These are phyloP conservation scores for Epicoccum nigrum DNA, from an alignment of 2,329 filamentous ascomycete genomes.

Conservation along the genomic window DNA sequence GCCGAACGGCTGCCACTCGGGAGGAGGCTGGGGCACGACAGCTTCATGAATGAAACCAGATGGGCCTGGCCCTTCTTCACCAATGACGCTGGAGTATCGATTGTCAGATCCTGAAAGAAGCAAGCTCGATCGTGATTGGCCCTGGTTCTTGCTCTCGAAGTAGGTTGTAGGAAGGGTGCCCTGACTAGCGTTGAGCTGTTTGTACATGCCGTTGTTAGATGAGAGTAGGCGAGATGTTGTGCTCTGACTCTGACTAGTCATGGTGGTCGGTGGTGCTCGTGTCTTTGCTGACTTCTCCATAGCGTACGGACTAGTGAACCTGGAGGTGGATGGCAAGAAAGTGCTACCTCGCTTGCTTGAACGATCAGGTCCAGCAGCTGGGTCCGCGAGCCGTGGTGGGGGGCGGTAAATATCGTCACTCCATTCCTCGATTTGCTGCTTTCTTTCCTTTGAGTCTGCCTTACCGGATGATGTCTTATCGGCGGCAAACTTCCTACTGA, in stretches of 20 bases:
- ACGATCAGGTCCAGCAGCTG: constrained; percentile 69
- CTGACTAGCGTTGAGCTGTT: constrained; percentile 62
- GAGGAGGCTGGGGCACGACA: constrained; percentile 93
- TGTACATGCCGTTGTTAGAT: constrained; percentile 72
- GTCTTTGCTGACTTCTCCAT: constrained; percentile 66
- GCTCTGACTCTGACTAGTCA: constrained; percentile 90
- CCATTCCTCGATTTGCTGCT: constrained; percentile 97
- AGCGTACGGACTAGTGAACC: constrained; percentile 90
- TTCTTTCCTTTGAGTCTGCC: constrained; percentile 80
- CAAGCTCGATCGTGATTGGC: constrained; percentile 51
- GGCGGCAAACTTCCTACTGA: constrained; percentile 84
- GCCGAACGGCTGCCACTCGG: constrained; percentile 96
- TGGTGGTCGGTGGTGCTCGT: constrained; percentile 77
- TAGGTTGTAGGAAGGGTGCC: constrained; percentile 56
- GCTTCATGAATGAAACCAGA: constrained; percentile 95
- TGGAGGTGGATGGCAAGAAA: constrained; percentile 90
- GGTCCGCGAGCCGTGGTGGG: constrained; percentile 79
- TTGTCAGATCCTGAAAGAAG: constrained; percentile 51
- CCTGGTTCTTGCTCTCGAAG: constrained; percentile 46
- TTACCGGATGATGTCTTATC: constrained; percentile 79
- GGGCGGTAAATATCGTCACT: constrained; percentile 95
- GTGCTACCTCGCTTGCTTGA: constrained; percentile 79
- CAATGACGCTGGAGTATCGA: constrained; percentile 61
- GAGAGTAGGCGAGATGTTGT: constrained; percentile 75
- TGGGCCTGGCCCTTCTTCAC: constrained; percentile 76